Evolutionary conservation across 306 rosid species (phyloP).

Genomic region (Mucuna pruriens): DNA sequence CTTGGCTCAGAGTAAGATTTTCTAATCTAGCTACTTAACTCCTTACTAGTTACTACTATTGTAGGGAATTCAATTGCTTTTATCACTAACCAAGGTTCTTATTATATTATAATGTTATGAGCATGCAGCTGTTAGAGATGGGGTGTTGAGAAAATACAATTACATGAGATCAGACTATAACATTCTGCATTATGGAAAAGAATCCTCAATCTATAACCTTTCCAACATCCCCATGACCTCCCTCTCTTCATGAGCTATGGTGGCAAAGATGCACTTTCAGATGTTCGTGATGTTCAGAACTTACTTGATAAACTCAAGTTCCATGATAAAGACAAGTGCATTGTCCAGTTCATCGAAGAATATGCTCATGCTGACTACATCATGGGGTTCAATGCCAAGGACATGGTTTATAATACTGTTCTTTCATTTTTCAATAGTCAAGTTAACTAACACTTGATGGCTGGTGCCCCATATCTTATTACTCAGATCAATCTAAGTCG

Average conservation of each 20-base stretch:
- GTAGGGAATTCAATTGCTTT: not conserved
- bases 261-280: slow-evolving; percentile 78
- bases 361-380: slow-evolving; percentile 82
- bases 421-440: slow-evolving; percentile 64
- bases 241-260: slow-evolving; percentile 92
- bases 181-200: slow-evolving; percentile 63
- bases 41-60: not conserved
- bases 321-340: slow-evolving; percentile 68
- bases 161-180: slow-evolving; percentile 55
- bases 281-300: slow-evolving; percentile 57
- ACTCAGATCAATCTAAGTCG: slow-evolving; percentile 14
- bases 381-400: slow-evolving; percentile 79
- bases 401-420: slow-evolving; percentile 60
- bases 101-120: not conserved
- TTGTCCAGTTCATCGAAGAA: slow-evolving; percentile 59
- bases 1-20: slow-evolving; percentile 77
- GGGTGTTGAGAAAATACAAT: slow-evolving; percentile 67
- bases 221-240: slow-evolving; percentile 77
- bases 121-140: slow-evolving; percentile 63
- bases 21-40: not conserved
- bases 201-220: slow-evolving; percentile 66
- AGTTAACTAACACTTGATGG: too few relatives aligned
- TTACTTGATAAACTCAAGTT: slow-evolving; percentile 67
- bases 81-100: not conserved
- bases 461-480: too few relatives aligned